Base-by-base conservation (phyloP, 2,329 filamentous ascomycete genomes). In the Grosmannia serpens region DNA sequence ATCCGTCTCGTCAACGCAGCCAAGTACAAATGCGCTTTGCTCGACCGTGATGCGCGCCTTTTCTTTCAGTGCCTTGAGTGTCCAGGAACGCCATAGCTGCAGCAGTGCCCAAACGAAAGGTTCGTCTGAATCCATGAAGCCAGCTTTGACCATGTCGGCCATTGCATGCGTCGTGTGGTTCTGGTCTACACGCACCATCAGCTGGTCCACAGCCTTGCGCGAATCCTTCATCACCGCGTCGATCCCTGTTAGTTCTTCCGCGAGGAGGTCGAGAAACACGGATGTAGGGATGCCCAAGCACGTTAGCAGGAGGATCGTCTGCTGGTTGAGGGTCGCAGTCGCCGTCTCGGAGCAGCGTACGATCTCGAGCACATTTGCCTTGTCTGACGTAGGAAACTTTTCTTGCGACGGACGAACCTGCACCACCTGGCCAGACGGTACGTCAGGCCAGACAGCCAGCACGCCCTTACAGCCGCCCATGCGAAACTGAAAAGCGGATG, bases 391-490 rank as follows among this genome's bases (percentile, higher is more conserved):
- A 1, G 60, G 57, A 67, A 99, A 99, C 70, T 99, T 99, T 66
- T 87, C 80, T 67, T 99, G 94, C 15, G 89, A 96, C 17, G 83
- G 81, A 2, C 94, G 85, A 55, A 96, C 84, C 56, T 89, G 84
- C 0, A 97, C 81, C 59, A 91, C 83, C 33, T 78, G 81, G 0
- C 79, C 79, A 11, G 57, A 22, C 1, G 62, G 59, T 7, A 85
- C 81, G 5, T 86, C 79, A 0, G 87, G 82, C 71, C 89, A 92
- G 4, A 90, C 78, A 0, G 85, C 83, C 22, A 99, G 76, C 17
- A 99, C 85, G 0, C 94, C 94, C 73, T 99, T 99, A 73, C 86
- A 91, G 1, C 94, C 94, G 10, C 89, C 91, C 65, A 96, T 83
- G 9, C 94, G 88, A 66, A 97, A 96, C 66, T 99, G 94, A 64